A percentile compares a stretch with the other conserved stretches of the same genome.
Conservation (phyloP, 148 eudicot species). For the Pharnaceum exiguum region DNA sequence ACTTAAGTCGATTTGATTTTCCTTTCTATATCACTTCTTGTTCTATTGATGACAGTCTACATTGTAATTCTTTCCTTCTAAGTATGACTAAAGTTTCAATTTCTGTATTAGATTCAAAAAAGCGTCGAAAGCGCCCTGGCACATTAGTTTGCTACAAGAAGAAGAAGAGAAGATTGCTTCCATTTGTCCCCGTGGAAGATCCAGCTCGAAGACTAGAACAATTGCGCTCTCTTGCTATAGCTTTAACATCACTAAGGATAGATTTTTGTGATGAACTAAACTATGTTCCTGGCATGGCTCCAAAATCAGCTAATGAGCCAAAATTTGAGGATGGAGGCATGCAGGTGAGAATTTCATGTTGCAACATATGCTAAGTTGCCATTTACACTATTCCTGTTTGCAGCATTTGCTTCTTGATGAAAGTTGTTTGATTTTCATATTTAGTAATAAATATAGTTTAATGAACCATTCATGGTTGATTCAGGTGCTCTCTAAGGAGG, state of each 20-base stretch:
- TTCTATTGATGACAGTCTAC: too few species aligned
- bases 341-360: conserved; percentile 49
- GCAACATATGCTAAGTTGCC: neutral
- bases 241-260: conserved; percentile 54
- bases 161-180: conserved; percentile 61
- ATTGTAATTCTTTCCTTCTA: neutral
- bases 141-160: conserved; percentile 63
- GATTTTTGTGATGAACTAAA: conserved; percentile 70
- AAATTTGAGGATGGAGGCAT: conserved; percentile 75
- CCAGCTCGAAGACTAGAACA: conserved; percentile 54
- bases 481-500: conserved; percentile 82
- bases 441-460: neutral
- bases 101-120: conserved; percentile 51
- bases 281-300: conserved; percentile 72
- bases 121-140: conserved; percentile 60
- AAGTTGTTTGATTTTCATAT: neutral
- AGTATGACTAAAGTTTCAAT: conserved; percentile 13
- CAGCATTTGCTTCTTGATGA: neutral
- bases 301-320: conserved; percentile 78
- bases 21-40: too few species aligned
- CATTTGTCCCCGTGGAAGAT: conserved; percentile 62
- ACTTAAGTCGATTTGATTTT: too few species aligned
- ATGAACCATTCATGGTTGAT: neutral
- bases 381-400: neutral
- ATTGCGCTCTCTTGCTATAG: conserved; percentile 78